Evolutionary conservation across 306 rosid species (phyloP), one percentile per base, ranked within the genome.

Genomic region (Mimosa pudica): DNA sequence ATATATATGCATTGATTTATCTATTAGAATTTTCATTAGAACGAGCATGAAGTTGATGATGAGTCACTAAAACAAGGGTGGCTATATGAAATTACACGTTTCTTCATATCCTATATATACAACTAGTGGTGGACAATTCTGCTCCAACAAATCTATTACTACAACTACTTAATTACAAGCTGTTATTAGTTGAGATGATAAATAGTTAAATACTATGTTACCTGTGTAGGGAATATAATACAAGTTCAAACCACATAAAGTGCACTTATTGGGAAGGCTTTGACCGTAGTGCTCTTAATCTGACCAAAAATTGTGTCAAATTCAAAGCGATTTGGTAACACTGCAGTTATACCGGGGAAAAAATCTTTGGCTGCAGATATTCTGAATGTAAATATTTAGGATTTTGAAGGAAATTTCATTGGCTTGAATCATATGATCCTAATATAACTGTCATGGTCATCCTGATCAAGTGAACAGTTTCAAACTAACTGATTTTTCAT

Each of bases 401-500:
- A 10, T 79, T 36, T 47, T 65, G 51, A 47, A 9, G 42, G 73
- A 46, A 68, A 71, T 45, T 73, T 62, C 55, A 42, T 80, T 83
- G 90, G 85, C 87, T 45, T 57, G 70, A 66, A 69, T 13, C 44
- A 13, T 2, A 51, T 55, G 51, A 61, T 74, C 70, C 74, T 76
- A 82, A 83, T 81, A 86, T 83, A 86, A 84, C 80, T 82, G 88
- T 88, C 89, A 84, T 63, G 70, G 33, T 86, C 88, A 85, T n/a
- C 63, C 17, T 48, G 17, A 45, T 77, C 66, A 75, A 47, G 18
- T 62, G 79, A 52, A 14, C 16, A 16, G 60, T 20, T n/a, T 55
- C 24, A 80, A 74, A 18, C 75, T 74, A 78, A 45, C 54, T 68
- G 46, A 38, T 63, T 61, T 70, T 78, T 49, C 41, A 38, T 78